phyloP scores from a whole-genome alignment of 2,329 filamentous ascomycete genomes.

The Colletotrichum lini region DNA sequence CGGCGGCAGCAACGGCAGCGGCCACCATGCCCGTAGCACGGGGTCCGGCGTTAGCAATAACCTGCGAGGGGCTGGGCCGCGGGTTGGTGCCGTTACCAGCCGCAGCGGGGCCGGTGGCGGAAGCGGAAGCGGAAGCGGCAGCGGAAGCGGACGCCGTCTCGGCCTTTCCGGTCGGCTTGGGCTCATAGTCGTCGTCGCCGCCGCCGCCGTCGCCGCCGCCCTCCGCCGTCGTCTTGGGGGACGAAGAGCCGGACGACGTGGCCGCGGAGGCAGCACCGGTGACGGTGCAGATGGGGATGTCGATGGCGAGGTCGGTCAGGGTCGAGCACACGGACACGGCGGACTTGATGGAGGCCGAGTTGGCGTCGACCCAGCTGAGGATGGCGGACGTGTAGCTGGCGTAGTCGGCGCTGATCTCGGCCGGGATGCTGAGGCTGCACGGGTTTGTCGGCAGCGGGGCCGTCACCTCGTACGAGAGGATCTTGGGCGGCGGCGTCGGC shows the following conservation, averaged over 20 bases:
- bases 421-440: constrained; percentile 47
- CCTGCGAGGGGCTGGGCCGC: constrained; percentile 6
- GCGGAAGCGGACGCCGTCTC: neutral
- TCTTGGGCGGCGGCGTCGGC: constrained; percentile 46
- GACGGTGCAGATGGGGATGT: constrained; percentile 24
- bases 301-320: constrained; percentile 38
- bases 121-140: neutral
- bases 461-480: constrained; percentile 43
- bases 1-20: constrained; percentile 45
- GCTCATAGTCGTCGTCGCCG: neutral
- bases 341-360: constrained; percentile 44
- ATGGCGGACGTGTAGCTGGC: constrained; percentile 44
- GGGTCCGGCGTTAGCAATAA: constrained; percentile 40
- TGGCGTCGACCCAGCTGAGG: constrained; percentile 45
- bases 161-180: neutral
- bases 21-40: constrained; percentile 47
- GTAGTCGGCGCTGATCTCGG: constrained; percentile 43
- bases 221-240: constrained; percentile 2
- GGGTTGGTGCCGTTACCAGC: constrained; percentile 16
- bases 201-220: neutral
- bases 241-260: neutral
- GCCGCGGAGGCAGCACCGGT: neutral
- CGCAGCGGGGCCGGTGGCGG: constrained; percentile 1
- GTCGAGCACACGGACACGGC: constrained; percentile 48
- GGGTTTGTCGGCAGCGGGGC: constrained; percentile 44